Evolutionary conservation across 1,139 yeast genomes (phyloP), one percentile per base, ranked within the genome.

Genomic region (Geotrichum histeridarum): DNA sequence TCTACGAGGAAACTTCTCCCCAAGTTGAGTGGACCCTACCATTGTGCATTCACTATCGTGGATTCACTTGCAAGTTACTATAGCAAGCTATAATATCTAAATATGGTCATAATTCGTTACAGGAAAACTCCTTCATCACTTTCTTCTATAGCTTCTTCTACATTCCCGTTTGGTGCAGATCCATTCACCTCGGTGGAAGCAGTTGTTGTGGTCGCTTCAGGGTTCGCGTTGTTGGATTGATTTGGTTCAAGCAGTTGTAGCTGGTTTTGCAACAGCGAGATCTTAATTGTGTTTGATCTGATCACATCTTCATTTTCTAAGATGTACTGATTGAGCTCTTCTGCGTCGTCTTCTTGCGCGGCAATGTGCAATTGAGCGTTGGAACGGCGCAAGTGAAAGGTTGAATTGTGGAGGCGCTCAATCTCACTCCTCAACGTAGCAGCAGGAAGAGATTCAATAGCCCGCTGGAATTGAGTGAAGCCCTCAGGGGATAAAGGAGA

Each of bases 341-440:
- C 44, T 8, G 47, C 54, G 27, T 42, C 50, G n/a, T 46, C 54
- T 30, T 46, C 52, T 42, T 31, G 42, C 4, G 33, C 31, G 12
- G 38, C 44, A 6, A 49, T 30, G 32, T 31, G 35, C 1, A 54
- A 41, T 30, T 50, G 54, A 2, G 33, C 36, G 36, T 54, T 54
- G 9, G 54, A 44, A 5, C 57, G 54, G 8, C 37, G 36, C n/a
- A 54, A 37, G 38, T 54, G 57, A 14, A 14, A 43, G 17, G 48
- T 54, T 18, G 54, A 49, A 22, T 54, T 54, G 42, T 50, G 46
- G 5, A 54, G 53, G 33, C 48, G 47, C 37, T 36, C 43, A 12
- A 46, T 31, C 41, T 43, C 54, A 9, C 30, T 14, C 9, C 47
- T 33, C 14, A 51, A 15, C 4, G 54, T 30, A 15, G 42, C 49